phyloP scores from a whole-genome alignment of 2,329 filamentous ascomycete genomes.

The Penicillium sp. region DNA sequence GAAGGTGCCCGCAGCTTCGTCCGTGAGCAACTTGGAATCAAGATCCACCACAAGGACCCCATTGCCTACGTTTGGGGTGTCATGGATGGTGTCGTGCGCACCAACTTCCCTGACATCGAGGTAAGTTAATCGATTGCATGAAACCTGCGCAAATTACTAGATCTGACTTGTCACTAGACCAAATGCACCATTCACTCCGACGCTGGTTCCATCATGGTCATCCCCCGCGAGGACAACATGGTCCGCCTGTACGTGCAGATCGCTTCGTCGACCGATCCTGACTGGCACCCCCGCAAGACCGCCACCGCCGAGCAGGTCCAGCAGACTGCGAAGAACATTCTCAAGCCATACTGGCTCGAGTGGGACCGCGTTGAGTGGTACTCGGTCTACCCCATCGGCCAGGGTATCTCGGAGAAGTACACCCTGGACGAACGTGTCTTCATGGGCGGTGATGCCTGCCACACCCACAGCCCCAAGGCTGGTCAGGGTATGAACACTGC shows the following conservation, averaged over 20 bases:
- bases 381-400: conserved; percentile 60
- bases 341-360: conserved; percentile 55
- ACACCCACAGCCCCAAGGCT: conserved; percentile 60
- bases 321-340: conserved; percentile 51
- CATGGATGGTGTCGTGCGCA: conserved; percentile 60
- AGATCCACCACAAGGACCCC: conserved; percentile 57
- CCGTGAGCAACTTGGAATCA: conserved; percentile 59
- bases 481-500: conserved; percentile 61
- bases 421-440: conserved; percentile 60
- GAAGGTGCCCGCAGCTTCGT: conserved; percentile 59
- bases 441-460: conserved; percentile 60
- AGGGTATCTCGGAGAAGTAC: conserved; percentile 60
- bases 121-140: conserved; percentile 27
- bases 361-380: conserved; percentile 63
- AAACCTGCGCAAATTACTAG: neutral
- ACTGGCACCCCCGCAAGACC: conserved; percentile 57
- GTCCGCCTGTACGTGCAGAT: conserved; percentile 52
- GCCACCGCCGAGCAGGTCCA: conserved; percentile 57
- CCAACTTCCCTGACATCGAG: conserved; percentile 59
- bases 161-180: conserved; percentile 40
- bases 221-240: conserved; percentile 48
- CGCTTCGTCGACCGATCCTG: conserved; percentile 55
- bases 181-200: conserved; percentile 64
- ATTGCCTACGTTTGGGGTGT: conserved; percentile 62
- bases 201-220: conserved; percentile 59